Conservation (phyloP, 805 yeast genomes). For the Lipomyces mesembrius region DNA sequence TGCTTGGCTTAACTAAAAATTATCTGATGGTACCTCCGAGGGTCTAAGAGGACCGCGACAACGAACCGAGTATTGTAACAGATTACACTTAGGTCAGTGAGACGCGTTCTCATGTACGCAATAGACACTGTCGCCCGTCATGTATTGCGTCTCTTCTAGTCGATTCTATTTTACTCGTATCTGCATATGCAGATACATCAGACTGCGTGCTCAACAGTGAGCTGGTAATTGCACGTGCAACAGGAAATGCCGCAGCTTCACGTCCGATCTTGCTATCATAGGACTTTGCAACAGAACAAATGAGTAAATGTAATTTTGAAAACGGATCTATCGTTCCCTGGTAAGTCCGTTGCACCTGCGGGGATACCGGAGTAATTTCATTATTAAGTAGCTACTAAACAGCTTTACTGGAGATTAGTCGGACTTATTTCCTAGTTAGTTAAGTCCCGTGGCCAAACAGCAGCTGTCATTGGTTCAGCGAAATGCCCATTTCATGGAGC, state of each 20-base stretch:
- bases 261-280: too few species aligned
- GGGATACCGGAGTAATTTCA: background rate
- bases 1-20: too few species aligned
- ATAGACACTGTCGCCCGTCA: background rate
- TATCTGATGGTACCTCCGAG: background rate
- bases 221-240: too few species aligned
- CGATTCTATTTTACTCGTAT: background rate
- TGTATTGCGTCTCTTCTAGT: background rate
- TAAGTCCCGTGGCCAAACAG: too few species aligned
- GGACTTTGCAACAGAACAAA: too few species aligned
- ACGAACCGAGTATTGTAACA: too few species aligned
- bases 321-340: too few species aligned
- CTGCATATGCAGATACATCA: background rate
- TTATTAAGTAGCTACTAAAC: background rate
- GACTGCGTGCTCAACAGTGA: too few species aligned
- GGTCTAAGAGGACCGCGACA: background rate
- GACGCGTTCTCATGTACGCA: background rate
- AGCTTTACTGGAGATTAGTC: background rate
- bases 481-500: too few species aligned
- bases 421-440: background rate
- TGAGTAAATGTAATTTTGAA: too few species aligned
- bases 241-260: too few species aligned
- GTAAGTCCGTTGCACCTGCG: background rate
- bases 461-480: too few species aligned
- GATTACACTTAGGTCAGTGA: background rate